Evolutionary conservation across 371 early-diverging fungal genomes (phyloP), one percentile per base, ranked within the genome.

Genomic region (Lichtheimia ramosa): DNA sequence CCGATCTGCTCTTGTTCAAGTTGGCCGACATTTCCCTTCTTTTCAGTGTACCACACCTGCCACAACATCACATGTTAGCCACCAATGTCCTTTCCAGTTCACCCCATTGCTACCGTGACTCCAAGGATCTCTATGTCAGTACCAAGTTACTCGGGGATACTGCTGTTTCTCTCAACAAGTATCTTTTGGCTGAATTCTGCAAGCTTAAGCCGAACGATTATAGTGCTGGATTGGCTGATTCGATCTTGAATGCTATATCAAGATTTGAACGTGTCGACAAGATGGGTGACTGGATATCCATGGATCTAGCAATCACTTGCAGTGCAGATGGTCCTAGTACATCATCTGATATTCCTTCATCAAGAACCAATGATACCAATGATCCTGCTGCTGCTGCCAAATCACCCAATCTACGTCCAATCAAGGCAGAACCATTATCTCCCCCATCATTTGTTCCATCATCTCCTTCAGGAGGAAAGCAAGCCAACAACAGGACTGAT

Each of bases 181-280:
- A 64, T 21, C 58, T 63, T 12, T 52, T 77, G 23, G 75, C 73
- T 18, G 77, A 77, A 51, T 64, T 77, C 8, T 77, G 77, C 27
- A 77, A 77, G 49, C 53, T 77, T n/a, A 77, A 73, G 28, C 63
- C 64, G 18, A 65, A 56, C 27, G 78, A 78, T 42, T 71, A 74
- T 54, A 58, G 60, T 43, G 65, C 75, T 21, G 63, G 67, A 12
- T 41, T 71, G n/a, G 78, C 69, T 18, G 68, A 78, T 46, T 66
- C 67, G 8, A 68, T 78, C 8, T 39, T 75, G 15, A 60, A 59
- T 18, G 58, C 63, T 16, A n/a, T 75, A 43, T 57, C 63, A 14
- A 58, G 54, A 6, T 61, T 71, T 49, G 63, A 61, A 18, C 63
- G 63, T 43, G 58, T 39, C 41, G 34, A 34, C 10, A 54, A 55